Conservation (phyloP, 2,329 filamentous ascomycete genomes). For the Phialemoniopsis sp. region DNA sequence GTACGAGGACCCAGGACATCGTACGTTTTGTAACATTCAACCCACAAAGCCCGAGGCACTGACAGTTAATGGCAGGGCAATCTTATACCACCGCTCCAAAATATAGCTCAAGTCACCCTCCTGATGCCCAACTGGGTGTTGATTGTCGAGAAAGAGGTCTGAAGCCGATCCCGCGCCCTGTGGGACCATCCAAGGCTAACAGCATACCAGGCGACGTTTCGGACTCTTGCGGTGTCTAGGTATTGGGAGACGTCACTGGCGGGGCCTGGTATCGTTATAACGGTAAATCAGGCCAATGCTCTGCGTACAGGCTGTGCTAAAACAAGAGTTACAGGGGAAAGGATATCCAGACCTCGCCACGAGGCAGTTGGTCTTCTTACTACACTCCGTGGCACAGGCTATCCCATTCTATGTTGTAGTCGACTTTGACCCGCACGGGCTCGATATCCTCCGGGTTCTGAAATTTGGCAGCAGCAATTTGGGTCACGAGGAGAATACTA, state of each 20-base stretch:
- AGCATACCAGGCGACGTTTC: conserved; percentile 66
- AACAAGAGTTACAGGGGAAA: conserved; percentile 54
- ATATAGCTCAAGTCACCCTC: conserved; percentile 47
- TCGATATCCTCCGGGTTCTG: conserved; percentile 72
- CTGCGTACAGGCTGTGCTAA: neutral
- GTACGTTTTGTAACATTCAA: neutral
- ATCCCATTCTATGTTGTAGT: conserved; percentile 61
- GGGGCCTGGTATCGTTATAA: conserved; percentile 62
- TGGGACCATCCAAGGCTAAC: conserved; percentile 8
- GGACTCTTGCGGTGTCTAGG: conserved; percentile 53
- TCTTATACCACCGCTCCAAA: conserved; percentile 51
- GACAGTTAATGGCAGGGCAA: conserved; percentile 42
- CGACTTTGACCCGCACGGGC: conserved; percentile 74
- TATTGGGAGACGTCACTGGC: conserved; percentile 47
- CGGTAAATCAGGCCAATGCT: conserved; percentile 38
- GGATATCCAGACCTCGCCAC: conserved; percentile 77
- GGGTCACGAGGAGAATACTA: conserved; percentile 51
- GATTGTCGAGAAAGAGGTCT: conserved; percentile 75
- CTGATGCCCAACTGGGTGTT: conserved; percentile 57
- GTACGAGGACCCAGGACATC: conserved; percentile 14
- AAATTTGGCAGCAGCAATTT: conserved; percentile 63
- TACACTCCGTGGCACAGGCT: conserved; percentile 41
- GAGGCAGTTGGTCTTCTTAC: conserved; percentile 54
- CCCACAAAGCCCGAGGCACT: neutral
- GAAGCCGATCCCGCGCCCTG: conserved; percentile 1